A percentile compares a stretch with the other conserved stretches of the same genome.
These are phyloP conservation scores for Xenoacremonium recifei DNA, from an alignment of 2,329 filamentous ascomycete species.

Conservation along the genomic window DNA sequence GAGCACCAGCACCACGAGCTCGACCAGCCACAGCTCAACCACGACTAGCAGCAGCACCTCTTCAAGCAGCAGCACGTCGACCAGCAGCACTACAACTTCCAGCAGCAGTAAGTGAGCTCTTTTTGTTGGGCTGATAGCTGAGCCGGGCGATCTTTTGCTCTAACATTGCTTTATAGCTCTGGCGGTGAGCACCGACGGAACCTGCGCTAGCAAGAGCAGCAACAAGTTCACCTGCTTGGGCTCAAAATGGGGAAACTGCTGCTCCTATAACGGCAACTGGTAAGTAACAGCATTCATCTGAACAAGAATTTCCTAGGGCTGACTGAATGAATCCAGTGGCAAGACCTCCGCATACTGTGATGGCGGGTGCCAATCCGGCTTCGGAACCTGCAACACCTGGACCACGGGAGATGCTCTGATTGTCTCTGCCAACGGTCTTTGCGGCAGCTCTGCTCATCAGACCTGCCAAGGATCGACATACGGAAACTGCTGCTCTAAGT, in stretches of 20 bases:
- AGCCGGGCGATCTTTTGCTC: too few species aligned
- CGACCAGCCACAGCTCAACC: too few species aligned
- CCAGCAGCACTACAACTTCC: constrained; percentile 10
- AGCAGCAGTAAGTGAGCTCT: too few species aligned
- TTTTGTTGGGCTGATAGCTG: too few species aligned
- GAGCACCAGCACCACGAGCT: too few species aligned
- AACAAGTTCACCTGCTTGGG: constrained; percentile 30
- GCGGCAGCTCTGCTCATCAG: constrained; percentile 17
- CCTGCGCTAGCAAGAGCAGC: constrained; percentile 30
- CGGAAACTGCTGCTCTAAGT: too few species aligned
- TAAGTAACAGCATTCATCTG: constrained; percentile 15
- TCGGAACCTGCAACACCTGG: constrained; percentile 28
- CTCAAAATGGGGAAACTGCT: constrained; percentile 35
- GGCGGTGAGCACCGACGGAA: constrained; percentile 28
- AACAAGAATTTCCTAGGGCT: neutral
- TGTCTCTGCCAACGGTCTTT: constrained; percentile 19
- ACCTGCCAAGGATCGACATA: too few species aligned
- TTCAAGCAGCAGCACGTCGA: constrained; percentile 1
- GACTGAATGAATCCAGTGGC: constrained; percentile 19
- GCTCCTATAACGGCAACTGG: constrained; percentile 36
- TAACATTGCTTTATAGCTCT: too few species aligned
- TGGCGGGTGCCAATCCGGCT: constrained; percentile 28
- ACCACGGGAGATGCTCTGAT: constrained; percentile 4
- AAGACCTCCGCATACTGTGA: constrained; percentile 28
- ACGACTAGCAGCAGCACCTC: constrained; percentile 4